These are phyloP conservation scores for Sporothrix variecibatus DNA, from an alignment of 2,329 filamentous ascomycete genomes.

Conservation along the genomic window DNA sequence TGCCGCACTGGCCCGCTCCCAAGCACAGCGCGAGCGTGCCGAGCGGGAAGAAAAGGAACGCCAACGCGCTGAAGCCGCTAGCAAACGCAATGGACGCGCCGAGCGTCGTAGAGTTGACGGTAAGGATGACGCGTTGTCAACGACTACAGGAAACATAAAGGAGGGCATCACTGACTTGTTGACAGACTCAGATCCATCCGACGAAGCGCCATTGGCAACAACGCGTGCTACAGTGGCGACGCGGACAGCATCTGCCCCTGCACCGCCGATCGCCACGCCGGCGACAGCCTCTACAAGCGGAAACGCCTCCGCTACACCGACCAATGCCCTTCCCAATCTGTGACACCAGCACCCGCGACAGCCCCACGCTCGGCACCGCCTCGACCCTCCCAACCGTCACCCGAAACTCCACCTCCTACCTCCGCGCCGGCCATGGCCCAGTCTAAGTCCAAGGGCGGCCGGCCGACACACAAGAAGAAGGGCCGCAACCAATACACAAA, in stretches of 20 bases:
- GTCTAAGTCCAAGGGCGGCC: constrained; percentile 62
- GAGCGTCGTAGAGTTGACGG: constrained; percentile 81
- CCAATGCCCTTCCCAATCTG: constrained; percentile 27
- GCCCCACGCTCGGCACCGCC: constrained; percentile 46
- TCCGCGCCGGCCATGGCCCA: constrained; percentile 46
- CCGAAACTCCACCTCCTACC: constrained; percentile 50
- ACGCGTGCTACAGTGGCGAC: constrained; percentile 39
- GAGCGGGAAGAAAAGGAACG: constrained; percentile 75
- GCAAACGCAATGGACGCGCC: constrained; percentile 77
- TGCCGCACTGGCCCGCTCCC: constrained; percentile 38
- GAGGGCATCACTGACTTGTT: constrained; percentile 41
- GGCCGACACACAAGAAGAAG: constrained; percentile 66
- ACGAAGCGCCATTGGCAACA: constrained; percentile 61
- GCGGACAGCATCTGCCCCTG: constrained; percentile 29
- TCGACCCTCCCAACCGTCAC: constrained; percentile 48
- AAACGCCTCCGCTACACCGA: constrained; percentile 21
- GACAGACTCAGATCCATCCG: constrained; percentile 70
- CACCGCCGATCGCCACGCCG: constrained; percentile 28
- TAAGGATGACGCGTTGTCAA: constrained; percentile 43
- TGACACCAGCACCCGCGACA: constrained; percentile 30
- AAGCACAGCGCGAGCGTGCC: constrained; percentile 59
- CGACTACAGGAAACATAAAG: constrained; percentile 32
- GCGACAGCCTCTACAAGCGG: constrained; percentile 30
- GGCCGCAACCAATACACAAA: constrained; percentile 83
- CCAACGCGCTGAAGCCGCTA: constrained; percentile 71